Evolutionary conservation across 192 early-diverging fungal genomes (phyloP).

Genomic region (Coemansia aciculifera): DNA sequence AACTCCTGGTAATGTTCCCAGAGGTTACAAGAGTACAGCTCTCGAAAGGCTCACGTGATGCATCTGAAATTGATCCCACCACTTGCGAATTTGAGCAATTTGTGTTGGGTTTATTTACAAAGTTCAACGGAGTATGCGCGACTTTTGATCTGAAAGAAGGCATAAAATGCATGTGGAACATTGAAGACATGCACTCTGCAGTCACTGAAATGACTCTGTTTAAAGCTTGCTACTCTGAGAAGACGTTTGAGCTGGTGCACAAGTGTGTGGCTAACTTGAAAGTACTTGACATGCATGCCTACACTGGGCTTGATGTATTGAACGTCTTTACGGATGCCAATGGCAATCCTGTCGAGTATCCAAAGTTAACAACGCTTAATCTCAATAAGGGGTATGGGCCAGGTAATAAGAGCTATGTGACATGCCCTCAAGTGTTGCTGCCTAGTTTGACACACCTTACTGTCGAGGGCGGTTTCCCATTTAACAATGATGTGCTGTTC

Average conservation of each 20-base stretch:
- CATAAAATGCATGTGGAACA: not conserved
- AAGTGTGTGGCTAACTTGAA: not conserved
- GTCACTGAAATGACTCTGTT: not conserved
- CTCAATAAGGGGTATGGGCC: not conserved
- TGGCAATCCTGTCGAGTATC: not conserved
- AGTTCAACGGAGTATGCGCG: not conserved
- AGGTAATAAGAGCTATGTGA: not conserved
- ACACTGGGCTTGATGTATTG: not conserved
- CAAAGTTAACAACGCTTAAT: not conserved
- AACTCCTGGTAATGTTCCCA: not conserved
- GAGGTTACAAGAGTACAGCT: not conserved
- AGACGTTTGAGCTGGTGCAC: not conserved
- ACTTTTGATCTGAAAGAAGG: not conserved
- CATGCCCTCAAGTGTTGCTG: not conserved
- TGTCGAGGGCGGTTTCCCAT: not conserved
- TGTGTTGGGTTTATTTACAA: not conserved
- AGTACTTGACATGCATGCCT: not conserved
- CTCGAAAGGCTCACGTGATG: not conserved
- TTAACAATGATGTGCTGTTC: not conserved
- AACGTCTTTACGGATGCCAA: not conserved
- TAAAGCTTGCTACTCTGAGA: not conserved
- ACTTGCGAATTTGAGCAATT: not conserved
- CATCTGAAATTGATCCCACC: not conserved
- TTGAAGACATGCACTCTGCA: not conserved
- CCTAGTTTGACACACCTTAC: not conserved